A percentile compares a stretch with the other conserved stretches of the same genome.
Conservation (phyloP, 345 rosid species). For the Fremontodendron californicum region DNA sequence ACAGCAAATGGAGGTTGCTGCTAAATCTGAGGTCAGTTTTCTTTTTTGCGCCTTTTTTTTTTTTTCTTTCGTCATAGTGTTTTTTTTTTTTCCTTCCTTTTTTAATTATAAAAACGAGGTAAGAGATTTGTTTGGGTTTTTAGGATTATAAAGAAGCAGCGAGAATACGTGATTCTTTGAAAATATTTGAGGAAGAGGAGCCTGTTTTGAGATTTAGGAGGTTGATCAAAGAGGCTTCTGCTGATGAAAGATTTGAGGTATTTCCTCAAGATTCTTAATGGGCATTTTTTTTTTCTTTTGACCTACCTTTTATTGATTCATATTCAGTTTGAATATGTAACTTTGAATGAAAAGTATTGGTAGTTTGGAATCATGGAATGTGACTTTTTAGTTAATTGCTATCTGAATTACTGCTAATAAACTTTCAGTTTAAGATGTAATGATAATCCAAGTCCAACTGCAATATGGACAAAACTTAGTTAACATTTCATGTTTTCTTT, state of each 20-base stretch:
- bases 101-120: not conserved
- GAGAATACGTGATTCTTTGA: slow-evolving; percentile 58
- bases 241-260: slow-evolving; percentile 64
- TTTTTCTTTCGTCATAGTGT: not conserved
- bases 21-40: slow-evolving; percentile 48
- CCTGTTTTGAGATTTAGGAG: slow-evolving; percentile 52
- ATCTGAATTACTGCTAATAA: not conserved
- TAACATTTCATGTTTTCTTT: not conserved
- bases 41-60: not conserved
- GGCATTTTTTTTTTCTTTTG: not conserved
- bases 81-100: not conserved
- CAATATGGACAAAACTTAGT: not conserved
- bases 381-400: not conserved
- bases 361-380: not conserved
- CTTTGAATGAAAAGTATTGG: not conserved
- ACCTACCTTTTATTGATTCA: not conserved
- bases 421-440: not conserved
- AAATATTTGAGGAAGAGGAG: slow-evolving; percentile 61
- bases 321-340: not conserved
- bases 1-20: slow-evolving; percentile 70
- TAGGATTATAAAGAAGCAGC: slow-evolving; percentile 76
- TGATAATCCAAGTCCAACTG: not conserved
- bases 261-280: not conserved
- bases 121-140: not conserved
- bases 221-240: slow-evolving; percentile 49